Base-by-base conservation (phyloP, 202 grass and related monocot species). In the Brachypodium distachyon region DNA sequence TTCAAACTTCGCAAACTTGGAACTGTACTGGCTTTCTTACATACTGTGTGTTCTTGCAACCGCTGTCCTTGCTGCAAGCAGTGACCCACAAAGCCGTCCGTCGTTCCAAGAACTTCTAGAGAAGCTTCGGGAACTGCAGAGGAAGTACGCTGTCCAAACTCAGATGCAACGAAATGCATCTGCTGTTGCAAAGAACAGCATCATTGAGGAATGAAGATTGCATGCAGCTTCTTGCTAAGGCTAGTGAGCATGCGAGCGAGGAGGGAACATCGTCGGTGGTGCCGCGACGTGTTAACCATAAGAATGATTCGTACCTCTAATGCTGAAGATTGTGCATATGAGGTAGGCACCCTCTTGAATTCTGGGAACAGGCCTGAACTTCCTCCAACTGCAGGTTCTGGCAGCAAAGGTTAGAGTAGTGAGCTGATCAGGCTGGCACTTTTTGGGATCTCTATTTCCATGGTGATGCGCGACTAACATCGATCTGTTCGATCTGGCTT, bases 101-200 rank as follows among this genome's bases (percentile, higher is more conserved):
- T 84, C 85, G 0, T 95, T 99, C 56, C 92, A 93, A 83, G 85
- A 96, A 61, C 87, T 95, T 47, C 27, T 93, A 4, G 91, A 96
- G 63, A 93, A 52, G 70, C 86, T 99, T 21, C 84, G 80, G 25
- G 91, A 89, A 72, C 74, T 93, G 76, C 85, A 90, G 77, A 85
- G 87, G 39, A 90, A 96, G 31, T 86, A 90, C 0, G 71, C 53
- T 14, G 73, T 92, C 48, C 87, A 90, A 70, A 53, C 76, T 54
- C 85, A 88, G 32, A 26, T 60, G 71, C 89, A 88, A 12, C 91
- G 96, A 33, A 90, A 83, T 22, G 41, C 79, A 67, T 32, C 75
- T 19, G 66, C 77, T n/a, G 61, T 58, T 56, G 69, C 72, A 19
- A 92, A 87, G 73, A 72, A 77, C 12, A 80, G 18, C 23, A 80